Conservation (phyloP, 768 basidiomycete genomes). For the Termitomyces sp. region DNA sequence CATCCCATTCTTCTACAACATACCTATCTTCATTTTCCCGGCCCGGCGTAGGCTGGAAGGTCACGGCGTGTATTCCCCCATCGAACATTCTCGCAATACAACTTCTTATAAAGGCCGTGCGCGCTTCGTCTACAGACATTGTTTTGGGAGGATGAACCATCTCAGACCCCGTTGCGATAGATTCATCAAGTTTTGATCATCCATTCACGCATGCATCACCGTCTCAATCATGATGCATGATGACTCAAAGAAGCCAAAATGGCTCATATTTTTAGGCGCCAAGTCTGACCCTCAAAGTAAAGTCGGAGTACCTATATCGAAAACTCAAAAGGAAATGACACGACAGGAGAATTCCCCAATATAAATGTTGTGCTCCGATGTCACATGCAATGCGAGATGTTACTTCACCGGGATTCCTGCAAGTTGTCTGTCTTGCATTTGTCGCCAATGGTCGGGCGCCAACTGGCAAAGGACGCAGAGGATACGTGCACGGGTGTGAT, state of each 20-base stretch:
- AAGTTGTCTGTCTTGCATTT: not conserved
- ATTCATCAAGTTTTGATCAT: slow-evolving; percentile 3
- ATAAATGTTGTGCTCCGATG: not conserved
- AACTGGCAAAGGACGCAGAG: not conserved
- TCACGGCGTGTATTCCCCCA: slow-evolving; percentile 6
- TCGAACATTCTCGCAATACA: slow-evolving; percentile 1
- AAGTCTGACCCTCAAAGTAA: not conserved
- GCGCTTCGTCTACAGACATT: slow-evolving; percentile 8
- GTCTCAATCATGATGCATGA: slow-evolving; percentile 11
- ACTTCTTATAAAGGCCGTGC: not conserved
- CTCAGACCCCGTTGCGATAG: not conserved
- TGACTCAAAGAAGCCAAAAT: slow-evolving; percentile 1
- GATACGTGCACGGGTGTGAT: no score
- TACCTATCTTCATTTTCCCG: slow-evolving; percentile 9
- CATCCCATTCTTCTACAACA: slow-evolving; percentile 11
- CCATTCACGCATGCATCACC: not conserved
- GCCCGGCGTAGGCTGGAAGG: slow-evolving; percentile 9
- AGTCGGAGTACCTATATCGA: not conserved
- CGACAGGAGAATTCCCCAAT: not conserved
- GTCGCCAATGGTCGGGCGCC: no score
- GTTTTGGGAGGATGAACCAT: not conserved
- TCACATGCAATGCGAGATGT: not conserved
- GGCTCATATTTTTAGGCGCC: not conserved
- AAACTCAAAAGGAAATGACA: not conserved
- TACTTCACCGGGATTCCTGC: not conserved